A percentile compares a stretch with the other conserved stretches of the same genome.
Conservation (phyloP, 2,329 filamentous ascomycete species). For the Eutypa lata region DNA sequence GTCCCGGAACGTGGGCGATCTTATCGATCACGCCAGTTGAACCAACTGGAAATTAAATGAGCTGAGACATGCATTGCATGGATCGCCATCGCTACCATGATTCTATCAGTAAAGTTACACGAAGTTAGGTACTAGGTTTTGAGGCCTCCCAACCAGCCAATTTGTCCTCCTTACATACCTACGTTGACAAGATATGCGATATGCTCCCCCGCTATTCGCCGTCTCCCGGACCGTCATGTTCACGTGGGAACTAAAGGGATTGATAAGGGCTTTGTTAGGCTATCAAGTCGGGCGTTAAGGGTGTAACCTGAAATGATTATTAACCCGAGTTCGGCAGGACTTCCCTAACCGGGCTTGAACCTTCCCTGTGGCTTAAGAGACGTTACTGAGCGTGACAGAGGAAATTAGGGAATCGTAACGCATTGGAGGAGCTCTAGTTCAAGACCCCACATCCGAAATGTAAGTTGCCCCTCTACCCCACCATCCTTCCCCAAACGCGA, state of each 20-base stretch:
- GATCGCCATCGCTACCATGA: too few relatives aligned
- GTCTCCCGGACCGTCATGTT: neutral
- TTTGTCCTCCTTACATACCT: neutral
- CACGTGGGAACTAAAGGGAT: neutral
- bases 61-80: neutral
- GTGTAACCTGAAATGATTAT: too few relatives aligned
- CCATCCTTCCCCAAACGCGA: neutral
- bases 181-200: neutral
- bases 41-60: neutral
- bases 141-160: neutral
- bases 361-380: neutral
- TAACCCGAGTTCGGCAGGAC: neutral
- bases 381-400: neutral
- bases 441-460: neutral
- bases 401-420: neutral
- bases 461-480: neutral
- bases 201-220: neutral
- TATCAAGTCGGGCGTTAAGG: too few relatives aligned
- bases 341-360: neutral
- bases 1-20: neutral
- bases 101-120: too few relatives aligned
- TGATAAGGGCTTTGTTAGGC: neutral
- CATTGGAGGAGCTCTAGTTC: neutral
- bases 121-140: neutral
- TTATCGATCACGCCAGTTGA: neutral